Base-by-base conservation (phyloP, 108 stramenopile species). In the Craspedostauros australis region DNA sequence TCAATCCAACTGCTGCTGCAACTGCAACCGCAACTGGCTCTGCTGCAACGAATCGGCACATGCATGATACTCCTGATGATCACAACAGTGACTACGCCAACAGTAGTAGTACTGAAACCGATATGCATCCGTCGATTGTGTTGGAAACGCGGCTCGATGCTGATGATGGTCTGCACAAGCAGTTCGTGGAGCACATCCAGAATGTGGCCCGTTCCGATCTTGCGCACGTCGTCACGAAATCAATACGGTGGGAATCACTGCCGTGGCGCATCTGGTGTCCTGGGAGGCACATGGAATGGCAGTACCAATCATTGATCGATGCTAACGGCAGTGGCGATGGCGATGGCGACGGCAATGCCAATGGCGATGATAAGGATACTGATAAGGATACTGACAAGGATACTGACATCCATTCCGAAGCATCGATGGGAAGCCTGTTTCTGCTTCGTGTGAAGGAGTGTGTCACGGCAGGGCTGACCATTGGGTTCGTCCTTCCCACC, bases 131-230 rank as follows among this genome's bases (percentile, higher is more conserved):
- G n/a, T n/a, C n/a, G n/a, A 64, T 77, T 9, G 24, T 84, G 9
- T 61, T 79, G 38, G 82, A 84, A 39, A 84, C 71, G 27, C 54
- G 75, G 18, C 54, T 84, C 29, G 82, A 84, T 68, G 82, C 72
- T 12, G 82, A 84, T 46, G 82, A 84, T 58, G 82, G 66, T 2
- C 34, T 84, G 34, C 62, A 76, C 41, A 14, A 43, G 11, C 36
- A 52, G 8, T 82, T 76, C 59, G 40, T 87, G 20, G 57, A 69
- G 24, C 15, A 58, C n/a, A 26, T 81, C 37, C 75, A 86, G 41
- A 46, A 0, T 27, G 50, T 26, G 80, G 79, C 4, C 31, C 63
- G 56, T 46, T 20, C 27, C 18, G 50, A 19, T 34, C 55, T 15
- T 9, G 26, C 8, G 4, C 9, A 4, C 1, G 1, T 1, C 20